A percentile compares a stretch with the other conserved stretches of the same genome.
Evolutionary conservation across 768 basidiomycete species (phyloP).

Genomic region (Calocybe cyanea): DNA sequence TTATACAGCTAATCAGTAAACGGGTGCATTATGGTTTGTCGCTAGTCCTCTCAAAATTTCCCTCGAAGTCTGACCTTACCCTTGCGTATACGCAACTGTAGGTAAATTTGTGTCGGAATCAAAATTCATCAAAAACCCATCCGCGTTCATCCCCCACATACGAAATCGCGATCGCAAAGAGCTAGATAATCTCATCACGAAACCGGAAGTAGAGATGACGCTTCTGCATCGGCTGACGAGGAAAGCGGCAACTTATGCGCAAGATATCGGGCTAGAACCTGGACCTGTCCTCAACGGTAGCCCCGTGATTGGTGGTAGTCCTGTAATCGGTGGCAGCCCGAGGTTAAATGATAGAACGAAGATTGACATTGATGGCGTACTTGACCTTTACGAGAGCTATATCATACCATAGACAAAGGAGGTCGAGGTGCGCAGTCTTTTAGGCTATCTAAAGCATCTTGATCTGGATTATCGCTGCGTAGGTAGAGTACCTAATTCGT

Average conservation of each 20-base stretch:
- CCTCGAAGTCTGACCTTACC: not conserved
- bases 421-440: slow-evolving; percentile 73
- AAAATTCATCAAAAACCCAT: slow-evolving; percentile 86
- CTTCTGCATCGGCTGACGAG: slow-evolving; percentile 80
- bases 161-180: slow-evolving; percentile 69
- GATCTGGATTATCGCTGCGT: not conserved
- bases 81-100: too few relatives aligned
- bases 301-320: slow-evolving; percentile 27
- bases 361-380: slow-evolving; percentile 91
- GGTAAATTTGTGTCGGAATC: slow-evolving; percentile 99
- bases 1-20: slow-evolving; percentile 96
- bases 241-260: slow-evolving; percentile 78
- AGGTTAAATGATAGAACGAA: slow-evolving; percentile 68
- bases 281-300: slow-evolving; percentile 18
- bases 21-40: slow-evolving; percentile 91
- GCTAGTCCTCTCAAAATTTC: too few relatives aligned
- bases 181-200: slow-evolving; percentile 89
- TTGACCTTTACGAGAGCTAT: slow-evolving; percentile 89
- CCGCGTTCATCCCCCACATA: slow-evolving; percentile 92
- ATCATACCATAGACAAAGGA: slow-evolving; percentile 98
- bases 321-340: slow-evolving; percentile 29
- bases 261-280: slow-evolving; percentile 75
- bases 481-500: slow-evolving; percentile 96
- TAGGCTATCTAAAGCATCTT: not conserved
- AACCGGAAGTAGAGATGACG: slow-evolving; percentile 89